phyloP scores from a whole-genome alignment of 176 grass and related monocot species.

The Bothriochloa decipiens region DNA sequence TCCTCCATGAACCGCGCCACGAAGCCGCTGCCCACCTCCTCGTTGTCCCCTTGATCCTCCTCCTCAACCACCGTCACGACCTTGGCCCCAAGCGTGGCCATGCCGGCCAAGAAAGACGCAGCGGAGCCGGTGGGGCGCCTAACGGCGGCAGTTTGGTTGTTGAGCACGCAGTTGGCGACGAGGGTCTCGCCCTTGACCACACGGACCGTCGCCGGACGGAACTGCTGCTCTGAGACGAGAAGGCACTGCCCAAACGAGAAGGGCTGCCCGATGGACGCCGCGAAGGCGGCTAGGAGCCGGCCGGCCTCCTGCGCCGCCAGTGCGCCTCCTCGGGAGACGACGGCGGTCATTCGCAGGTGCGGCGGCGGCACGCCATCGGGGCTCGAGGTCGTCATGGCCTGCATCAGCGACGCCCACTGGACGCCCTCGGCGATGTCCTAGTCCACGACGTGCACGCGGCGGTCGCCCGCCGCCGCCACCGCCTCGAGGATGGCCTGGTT shows the following conservation, averaged over 20 bases:
- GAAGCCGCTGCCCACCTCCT: constrained; percentile 34
- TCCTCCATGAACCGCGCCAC: constrained; percentile 63
- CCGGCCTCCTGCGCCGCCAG: constrained; percentile 57
- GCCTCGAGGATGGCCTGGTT: constrained; percentile 98
- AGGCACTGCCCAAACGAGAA: constrained; percentile 72
- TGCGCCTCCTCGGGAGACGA: constrained; percentile 51
- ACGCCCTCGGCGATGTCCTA: constrained; percentile 79
- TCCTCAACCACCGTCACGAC: constrained; percentile 66
- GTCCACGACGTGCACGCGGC: constrained; percentile 73
- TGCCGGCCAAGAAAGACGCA: constrained; percentile 52
- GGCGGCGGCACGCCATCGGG: constrained; percentile 52
- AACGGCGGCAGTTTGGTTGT: constrained; percentile 49
- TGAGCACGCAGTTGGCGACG: constrained; percentile 63
- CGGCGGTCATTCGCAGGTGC: constrained; percentile 69
- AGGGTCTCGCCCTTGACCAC: constrained; percentile 66
- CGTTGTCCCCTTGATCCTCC: constrained; percentile 47
- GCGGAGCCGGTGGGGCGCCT: constrained; percentile 45
- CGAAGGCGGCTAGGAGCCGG: constrained; percentile 60
- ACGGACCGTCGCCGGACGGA: constrained; percentile 55
- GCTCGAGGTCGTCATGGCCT: constrained; percentile 57
- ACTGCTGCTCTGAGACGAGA: constrained; percentile 60
- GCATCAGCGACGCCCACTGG: constrained; percentile 81
- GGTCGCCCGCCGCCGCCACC: constrained; percentile 50
- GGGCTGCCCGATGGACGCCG: constrained; percentile 62
- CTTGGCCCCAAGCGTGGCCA: constrained; percentile 51